Percentiles rank a stretch among this genome's conserved stretches.
Evolutionary conservation across 495 filamentous ascomycete species (phyloP).

Genomic region (Acidomyces sp.): DNA sequence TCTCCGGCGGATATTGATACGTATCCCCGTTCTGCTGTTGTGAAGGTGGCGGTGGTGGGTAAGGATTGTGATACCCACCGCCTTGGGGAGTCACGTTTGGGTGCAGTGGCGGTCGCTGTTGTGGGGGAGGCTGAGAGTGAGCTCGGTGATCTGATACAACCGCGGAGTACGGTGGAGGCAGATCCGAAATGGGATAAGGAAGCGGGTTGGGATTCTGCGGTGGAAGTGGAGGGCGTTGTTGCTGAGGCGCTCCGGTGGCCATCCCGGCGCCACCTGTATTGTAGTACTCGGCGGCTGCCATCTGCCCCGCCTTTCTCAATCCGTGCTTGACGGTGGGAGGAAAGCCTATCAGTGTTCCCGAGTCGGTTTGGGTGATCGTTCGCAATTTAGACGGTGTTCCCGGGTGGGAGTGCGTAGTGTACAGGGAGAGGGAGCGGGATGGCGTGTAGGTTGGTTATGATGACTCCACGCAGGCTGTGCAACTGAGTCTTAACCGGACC

Average conservation of each 20-base stretch:
- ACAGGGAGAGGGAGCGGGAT: too few relatives aligned
- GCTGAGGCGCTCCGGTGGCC: conserved; percentile 1
- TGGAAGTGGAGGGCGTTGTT: conserved; percentile 3
- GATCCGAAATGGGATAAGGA: conserved; percentile 17
- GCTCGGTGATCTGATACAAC: background rate
- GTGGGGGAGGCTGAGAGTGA: conserved; percentile 15
- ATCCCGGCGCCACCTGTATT: conserved; percentile 4
- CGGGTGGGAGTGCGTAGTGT: too few relatives aligned
- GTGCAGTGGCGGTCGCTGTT: conserved; percentile 3
- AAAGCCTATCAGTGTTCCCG: too few relatives aligned
- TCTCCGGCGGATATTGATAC: conserved; percentile 13
- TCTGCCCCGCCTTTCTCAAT: conserved; percentile 1
- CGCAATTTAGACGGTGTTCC: too few relatives aligned
- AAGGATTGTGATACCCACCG: background rate
- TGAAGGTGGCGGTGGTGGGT: background rate
- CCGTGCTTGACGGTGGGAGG: too few relatives aligned
- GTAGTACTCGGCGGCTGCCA: conserved; percentile 21
- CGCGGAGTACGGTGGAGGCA: conserved; percentile 15
- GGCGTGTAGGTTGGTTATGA: too few relatives aligned
- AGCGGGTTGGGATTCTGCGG: conserved; percentile 3
- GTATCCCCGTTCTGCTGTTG: background rate
- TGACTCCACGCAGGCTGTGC: too few relatives aligned
- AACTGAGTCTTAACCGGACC: too few relatives aligned
- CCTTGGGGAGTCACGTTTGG: background rate
- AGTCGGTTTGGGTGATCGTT: too few relatives aligned